Conservation (phyloP, 2,329 filamentous ascomycete genomes). For the Apiospora pterosperma region DNA sequence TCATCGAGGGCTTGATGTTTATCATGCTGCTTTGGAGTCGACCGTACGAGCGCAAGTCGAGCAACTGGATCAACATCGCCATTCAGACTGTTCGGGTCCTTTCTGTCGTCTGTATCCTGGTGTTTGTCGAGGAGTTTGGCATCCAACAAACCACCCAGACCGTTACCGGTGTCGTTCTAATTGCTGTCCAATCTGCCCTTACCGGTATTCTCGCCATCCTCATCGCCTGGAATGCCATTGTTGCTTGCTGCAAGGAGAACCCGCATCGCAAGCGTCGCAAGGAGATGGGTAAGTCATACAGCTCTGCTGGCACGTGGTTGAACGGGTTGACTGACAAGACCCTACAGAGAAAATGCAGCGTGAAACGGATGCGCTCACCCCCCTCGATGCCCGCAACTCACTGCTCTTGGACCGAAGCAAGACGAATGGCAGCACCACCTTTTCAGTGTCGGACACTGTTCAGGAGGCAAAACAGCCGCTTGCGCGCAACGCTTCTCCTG, state of each 20-base stretch:
- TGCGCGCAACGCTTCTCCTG: constrained; percentile 28
- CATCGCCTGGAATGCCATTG: constrained; percentile 85
- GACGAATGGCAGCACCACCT: constrained; percentile 32
- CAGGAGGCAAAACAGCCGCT: constrained; percentile 28
- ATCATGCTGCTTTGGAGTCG: constrained; percentile 76
- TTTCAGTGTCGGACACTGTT: constrained; percentile 38
- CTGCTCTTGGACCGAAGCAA: constrained; percentile 64
- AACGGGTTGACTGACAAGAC: constrained; percentile 49
- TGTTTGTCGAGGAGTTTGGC: constrained; percentile 92
- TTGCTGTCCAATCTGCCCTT: constrained; percentile 83
- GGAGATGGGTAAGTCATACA: constrained; percentile 69
- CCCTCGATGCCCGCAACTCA: constrained; percentile 82
- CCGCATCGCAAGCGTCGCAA: constrained; percentile 86
- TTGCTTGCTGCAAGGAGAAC: constrained; percentile 79
- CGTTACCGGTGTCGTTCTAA: constrained; percentile 86
- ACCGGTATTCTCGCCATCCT: constrained; percentile 82
- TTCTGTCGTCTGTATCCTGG: constrained; percentile 82
- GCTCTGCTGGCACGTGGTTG: constrained; percentile 8
- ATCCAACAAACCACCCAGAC: constrained; percentile 92
- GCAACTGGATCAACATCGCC: constrained; percentile 88
- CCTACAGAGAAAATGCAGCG: constrained; percentile 68
- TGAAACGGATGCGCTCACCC: constrained; percentile 79
- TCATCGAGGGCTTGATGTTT: constrained; percentile 79
- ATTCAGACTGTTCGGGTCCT: constrained; percentile 88
- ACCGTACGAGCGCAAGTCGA: constrained; percentile 81